Percentiles rank a stretch among this genome's conserved stretches.
Conservation (phyloP, 2,329 filamentous ascomycete species). For the Graphilbum ipis-grandicollis region DNA sequence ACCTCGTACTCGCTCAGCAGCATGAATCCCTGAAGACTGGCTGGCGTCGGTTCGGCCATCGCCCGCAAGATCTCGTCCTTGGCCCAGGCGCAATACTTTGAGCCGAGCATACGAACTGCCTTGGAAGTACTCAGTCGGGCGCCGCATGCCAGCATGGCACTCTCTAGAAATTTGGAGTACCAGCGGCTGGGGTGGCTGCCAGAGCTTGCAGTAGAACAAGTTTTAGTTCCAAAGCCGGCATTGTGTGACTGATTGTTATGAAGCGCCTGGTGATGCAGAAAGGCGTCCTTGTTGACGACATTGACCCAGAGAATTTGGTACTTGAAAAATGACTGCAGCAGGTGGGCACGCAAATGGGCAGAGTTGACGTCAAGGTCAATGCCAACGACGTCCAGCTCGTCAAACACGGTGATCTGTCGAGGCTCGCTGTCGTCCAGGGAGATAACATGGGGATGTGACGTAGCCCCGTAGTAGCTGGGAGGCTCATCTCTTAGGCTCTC, state of each 20-base stretch:
- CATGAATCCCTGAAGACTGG: conserved; percentile 3
- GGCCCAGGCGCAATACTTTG: conserved; percentile 3
- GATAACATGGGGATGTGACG: conserved; percentile 2
- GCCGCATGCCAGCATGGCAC: conserved; percentile 4
- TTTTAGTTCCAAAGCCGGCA: too few species aligned
- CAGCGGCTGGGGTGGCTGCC: not conserved
- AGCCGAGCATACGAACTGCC: conserved; percentile 1
- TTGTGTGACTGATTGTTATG: too few species aligned
- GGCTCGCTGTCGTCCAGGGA: not conserved
- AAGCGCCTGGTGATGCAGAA: not conserved
- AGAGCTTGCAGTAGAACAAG: too few species aligned
- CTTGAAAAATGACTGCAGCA: conserved; percentile 4
- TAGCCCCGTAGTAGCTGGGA: conserved; percentile 4
- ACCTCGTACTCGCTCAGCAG: conserved; percentile 5
- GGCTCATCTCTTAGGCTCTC: not conserved
- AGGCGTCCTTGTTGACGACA: conserved; percentile 2
- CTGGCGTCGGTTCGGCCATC: conserved; percentile 3
- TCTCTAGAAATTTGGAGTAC: conserved; percentile 3
- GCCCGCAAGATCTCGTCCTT: conserved; percentile 1
- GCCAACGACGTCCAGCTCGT: conserved; percentile 1
- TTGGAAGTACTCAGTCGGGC: conserved; percentile 3
- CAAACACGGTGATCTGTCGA: not conserved
- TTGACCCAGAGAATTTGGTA: conserved; percentile 4
- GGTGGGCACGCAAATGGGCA: conserved; percentile 2
- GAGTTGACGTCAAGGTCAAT: conserved; percentile 3